Evolutionary conservation across 2,329 filamentous ascomycete species (phyloP), one percentile per base, ranked within the genome.

Genomic region (Elsinoe fawcettii): DNA sequence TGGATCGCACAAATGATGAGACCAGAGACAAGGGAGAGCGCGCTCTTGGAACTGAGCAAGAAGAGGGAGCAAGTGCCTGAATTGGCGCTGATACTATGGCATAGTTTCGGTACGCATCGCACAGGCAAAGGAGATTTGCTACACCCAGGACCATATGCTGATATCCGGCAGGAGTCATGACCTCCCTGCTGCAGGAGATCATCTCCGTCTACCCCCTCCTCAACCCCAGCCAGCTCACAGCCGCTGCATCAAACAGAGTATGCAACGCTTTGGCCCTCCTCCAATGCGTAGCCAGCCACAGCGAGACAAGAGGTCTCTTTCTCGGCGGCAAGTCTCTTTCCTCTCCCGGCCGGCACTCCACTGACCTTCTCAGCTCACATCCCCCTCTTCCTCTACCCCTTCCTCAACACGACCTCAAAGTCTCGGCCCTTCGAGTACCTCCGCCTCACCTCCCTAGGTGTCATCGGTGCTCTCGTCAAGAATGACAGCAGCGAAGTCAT

Each of bases 401-500:
- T 99, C 69, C 83, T 99, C 61, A 99, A 99, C 75, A 99, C 93
- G 2, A 99, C 93, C 1, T 97, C 93, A 32, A 99, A 99, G 74
- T 96, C 91, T 30, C 84, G 93, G 55, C 93, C 93, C 0, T 99
- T 97, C 71, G 93, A 99, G 72, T 99, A 99, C 69, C 82, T 99
- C 55, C 90, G 93, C 55, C 82, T 99, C 32, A 99, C 93, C 0
- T 96, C 91, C 16, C 82, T 99, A 20, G 93, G 93, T 56, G 93
- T 99, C 27, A 97, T 99, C 63, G 93, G 93, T 58, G 93, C 93
- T 1, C 79, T 99, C 46, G 93, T 99, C 60, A 99, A 99, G 80
- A 99, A 99, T 69, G 93, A 99, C 74, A 96, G 91, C 2, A 92
- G 89, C 16, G 93, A 97, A 69, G 93, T 97, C 60, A 99, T 99